Base-by-base conservation (phyloP, 163 green algal genomes). In the Coccomyxa subellipsoidea region DNA sequence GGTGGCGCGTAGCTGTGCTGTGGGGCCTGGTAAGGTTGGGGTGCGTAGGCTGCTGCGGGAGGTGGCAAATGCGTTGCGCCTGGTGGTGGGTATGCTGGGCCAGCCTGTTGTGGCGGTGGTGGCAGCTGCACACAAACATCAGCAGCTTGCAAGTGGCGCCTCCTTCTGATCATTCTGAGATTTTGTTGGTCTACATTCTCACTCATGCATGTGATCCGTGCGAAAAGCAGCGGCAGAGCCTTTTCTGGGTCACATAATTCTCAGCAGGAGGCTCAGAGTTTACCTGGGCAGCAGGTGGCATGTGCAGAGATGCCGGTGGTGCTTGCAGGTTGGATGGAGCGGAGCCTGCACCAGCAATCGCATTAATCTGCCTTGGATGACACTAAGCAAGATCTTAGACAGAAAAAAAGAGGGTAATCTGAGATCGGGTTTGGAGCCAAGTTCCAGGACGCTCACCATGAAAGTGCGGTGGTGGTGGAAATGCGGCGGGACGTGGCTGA, bases 71-170 rank as follows among this genome's bases (percentile, higher is more conserved):
- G 38, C 7, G 23, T 23, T 39, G 34, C 38, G 15, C 35, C 72
- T 80, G 76, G 29, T 70, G 76, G 23, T 37, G 15, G 25, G n/a
- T 69, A 66, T 25, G 76, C 38, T 37, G 76, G 18, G 37, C 38
- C 38, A 36, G 34, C 29, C 38, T 54, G 75, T 37, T 69, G 66
- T 23, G 66, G 66, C 27, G 27, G 66, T 73, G 66, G 66, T 8
- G 32, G 54, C 31, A 82, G 38, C 27, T 54, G 40, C 54, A 38
- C 72, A 40, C 21, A 18, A 32, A 77, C 78, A 40, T 81, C 37
- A 47, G 38, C 18, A 54, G 31, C 38, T 53, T 40, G 70, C 2
- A 25, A 35, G 0, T 82, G 78, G 47, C 47, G 12, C 47, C 18
- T 29, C 47, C 47, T 66, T 66, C 12, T 66, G 47, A 66, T 29